Evolutionary conservation across 2,329 filamentous ascomycete species (phyloP), one percentile per base, ranked within the genome.

Genomic region (Stromatinia cepivora): DNA sequence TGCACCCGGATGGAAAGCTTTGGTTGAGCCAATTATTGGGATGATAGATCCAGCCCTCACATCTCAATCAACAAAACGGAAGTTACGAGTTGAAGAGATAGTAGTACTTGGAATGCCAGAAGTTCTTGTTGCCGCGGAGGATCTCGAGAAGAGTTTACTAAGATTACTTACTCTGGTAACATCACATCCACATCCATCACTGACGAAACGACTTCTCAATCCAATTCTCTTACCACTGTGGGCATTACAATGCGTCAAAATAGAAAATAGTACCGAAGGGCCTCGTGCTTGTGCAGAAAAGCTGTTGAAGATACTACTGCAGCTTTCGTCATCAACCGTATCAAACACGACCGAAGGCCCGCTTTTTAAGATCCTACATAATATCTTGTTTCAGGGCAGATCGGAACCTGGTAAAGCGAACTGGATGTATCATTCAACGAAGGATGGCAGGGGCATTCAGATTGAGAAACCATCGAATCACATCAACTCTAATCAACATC

Each of bases 141-240:
- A 84, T 2, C 78, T 92, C 6, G 79, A 81, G 25, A 77, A 77
- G 46, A 84, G 87, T 1, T 76, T 92, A 3, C 81, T 80, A 45
- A 83, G 89, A 22, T 77, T 92, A 0, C 82, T 81, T 48, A 81
- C 83, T 0, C 79, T 92, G 1, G 77, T 88, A 1, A 81, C 85
- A 28, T 89, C 88, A 0, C 90, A 90, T 74, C 88, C 89, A 0
- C 89, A 91, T 68, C 87, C 89, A 0, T 88, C 88, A 0, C 79
- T 92, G 13, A 85, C 88, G 57, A 88, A 84, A 72, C 82, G 90
- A 64, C 80, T 92, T 0, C 78, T 92, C 3, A 80, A 81, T 3
- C 86, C 86, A 0, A 75, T 91, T 2, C 73, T 90, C 3, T 78
- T 88, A 6, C 85, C 89, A 1, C 79, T 92, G 0, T 92, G 90